Evolutionary conservation across 257 asterid species (phyloP), one percentile per base, ranked within the genome.

Genomic region (Perilla frutescens): DNA sequence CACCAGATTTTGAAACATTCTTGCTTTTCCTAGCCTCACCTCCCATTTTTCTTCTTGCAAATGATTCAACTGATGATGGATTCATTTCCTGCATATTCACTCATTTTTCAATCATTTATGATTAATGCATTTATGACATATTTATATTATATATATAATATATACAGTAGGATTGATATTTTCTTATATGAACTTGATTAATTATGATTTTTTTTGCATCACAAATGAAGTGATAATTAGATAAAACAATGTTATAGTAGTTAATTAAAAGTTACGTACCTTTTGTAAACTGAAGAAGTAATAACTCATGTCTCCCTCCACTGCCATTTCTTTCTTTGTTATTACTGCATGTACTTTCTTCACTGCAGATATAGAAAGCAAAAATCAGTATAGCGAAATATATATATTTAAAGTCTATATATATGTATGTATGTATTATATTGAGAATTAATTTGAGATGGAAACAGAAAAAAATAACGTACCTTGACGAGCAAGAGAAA

Each of bases 401-500:
- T n/a, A 60, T 7, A 37, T n/a, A 20, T 20, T 20, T 20, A 0
- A 20, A 20, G 26, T 20, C 26, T 20, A 20, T 20, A 20, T 20
- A 20, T 20, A 20, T 20, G 26, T 20, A 20, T 20, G 26, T 20
- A 20, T 20, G 26, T 20, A 20, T 20, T 20, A 20, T 20, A 20
- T 20, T 20, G 26, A 20, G 26, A 10, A 45, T 51, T 32, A 69
- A 14, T 26, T 2, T 7, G 8, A n/a, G n/a, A 3, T n/a, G 1
- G 29, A 3, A 39, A 7, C 41, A 6, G 9, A 20, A 40, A 5
- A 8, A 15, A 1, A 15, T 47, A 10, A 9, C 8, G 26, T n/a
- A 89, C 96, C 96, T 81, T n/a, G 76, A n/a, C 70, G 66, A 48
- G 69, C 78, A 66, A 29, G 66, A 15, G 87, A 77, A 59, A 66